Conservation (phyloP, 2,329 filamentous ascomycete species). For the Sclerotinia spermophila region DNA sequence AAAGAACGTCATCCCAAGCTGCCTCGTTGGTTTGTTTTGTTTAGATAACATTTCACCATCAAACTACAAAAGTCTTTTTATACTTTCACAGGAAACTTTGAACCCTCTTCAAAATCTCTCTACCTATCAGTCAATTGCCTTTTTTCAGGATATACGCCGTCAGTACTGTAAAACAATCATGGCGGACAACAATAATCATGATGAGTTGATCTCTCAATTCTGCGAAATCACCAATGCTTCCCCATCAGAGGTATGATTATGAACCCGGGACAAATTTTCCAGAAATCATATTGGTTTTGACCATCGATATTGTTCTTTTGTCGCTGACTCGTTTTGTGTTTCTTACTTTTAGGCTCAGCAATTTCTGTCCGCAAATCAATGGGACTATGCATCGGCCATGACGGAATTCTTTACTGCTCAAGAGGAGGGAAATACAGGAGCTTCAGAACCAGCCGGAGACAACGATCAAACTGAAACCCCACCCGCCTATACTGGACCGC, state of each 20-base stretch:
- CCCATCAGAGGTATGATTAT: constrained; percentile 44
- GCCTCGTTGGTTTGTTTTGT: constrained; percentile 21
- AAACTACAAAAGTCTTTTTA: background rate
- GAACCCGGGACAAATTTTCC: too few species aligned
- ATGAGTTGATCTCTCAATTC: constrained; percentile 50
- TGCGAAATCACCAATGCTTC: constrained; percentile 52
- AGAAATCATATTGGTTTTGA: background rate
- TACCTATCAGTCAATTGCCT: background rate
- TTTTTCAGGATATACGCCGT: constrained; percentile 4
- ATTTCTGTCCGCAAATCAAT: constrained; percentile 61
- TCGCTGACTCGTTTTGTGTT: background rate
- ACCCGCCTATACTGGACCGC: constrained; percentile 52
- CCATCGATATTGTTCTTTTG: background rate
- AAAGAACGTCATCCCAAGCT: constrained; percentile 21
- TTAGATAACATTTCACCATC: background rate
- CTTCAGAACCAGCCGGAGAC: constrained; percentile 42
- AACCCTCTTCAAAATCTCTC: background rate
- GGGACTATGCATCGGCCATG: constrained; percentile 62
- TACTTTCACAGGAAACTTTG: background rate
- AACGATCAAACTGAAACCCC: constrained; percentile 37
- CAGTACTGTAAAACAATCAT: constrained; percentile 36
- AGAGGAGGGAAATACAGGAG: constrained; percentile 48
- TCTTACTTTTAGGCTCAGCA: constrained; percentile 54
- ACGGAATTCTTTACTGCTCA: constrained; percentile 59
- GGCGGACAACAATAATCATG: constrained; percentile 40